Evolutionary conservation across 371 early-diverging fungal species (phyloP).

Genomic region (Mucor mucedo): DNA sequence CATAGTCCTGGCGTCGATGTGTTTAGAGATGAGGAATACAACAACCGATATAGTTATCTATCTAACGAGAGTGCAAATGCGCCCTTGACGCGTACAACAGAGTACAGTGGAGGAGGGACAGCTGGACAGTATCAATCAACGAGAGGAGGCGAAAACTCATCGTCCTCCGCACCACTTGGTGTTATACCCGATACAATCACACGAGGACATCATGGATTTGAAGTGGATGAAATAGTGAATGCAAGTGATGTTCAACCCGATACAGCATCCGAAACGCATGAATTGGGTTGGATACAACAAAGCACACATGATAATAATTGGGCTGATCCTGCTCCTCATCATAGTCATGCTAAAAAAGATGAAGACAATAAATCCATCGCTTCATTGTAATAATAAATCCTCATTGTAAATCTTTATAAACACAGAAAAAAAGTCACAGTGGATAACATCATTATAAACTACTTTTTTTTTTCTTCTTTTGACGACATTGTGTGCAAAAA

Average conservation of each 20-base stretch:
- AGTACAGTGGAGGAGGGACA: neutral
- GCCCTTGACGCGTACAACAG: slow-evolving; percentile 27
- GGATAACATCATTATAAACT: neutral
- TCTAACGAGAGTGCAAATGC: slow-evolving; percentile 40
- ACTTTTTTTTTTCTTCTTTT: neutral
- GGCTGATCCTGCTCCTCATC: slow-evolving; percentile 39
- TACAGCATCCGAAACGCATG: slow-evolving; percentile 10
- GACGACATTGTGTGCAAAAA: no score
- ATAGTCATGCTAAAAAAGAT: slow-evolving; percentile 17
- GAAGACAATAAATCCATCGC: neutral
- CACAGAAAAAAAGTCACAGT: neutral
- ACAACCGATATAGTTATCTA: slow-evolving; percentile 22
- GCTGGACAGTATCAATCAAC: neutral
- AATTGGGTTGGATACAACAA: slow-evolving; percentile 30
- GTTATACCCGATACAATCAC: neutral
- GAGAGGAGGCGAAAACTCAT: neutral
- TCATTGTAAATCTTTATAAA: neutral
- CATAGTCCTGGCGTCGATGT: slow-evolving; percentile 25
- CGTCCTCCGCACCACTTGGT: neutral
- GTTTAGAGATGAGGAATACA: slow-evolving; percentile 18
- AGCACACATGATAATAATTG: slow-evolving; percentile 28
- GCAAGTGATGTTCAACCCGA: neutral
- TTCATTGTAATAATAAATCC: neutral
- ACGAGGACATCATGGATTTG: slow-evolving; percentile 2
- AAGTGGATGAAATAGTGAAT: slow-evolving; percentile 17